Evolutionary conservation across 352 stramenopile species (phyloP).

Genomic region (Globisporangium nunn): DNA sequence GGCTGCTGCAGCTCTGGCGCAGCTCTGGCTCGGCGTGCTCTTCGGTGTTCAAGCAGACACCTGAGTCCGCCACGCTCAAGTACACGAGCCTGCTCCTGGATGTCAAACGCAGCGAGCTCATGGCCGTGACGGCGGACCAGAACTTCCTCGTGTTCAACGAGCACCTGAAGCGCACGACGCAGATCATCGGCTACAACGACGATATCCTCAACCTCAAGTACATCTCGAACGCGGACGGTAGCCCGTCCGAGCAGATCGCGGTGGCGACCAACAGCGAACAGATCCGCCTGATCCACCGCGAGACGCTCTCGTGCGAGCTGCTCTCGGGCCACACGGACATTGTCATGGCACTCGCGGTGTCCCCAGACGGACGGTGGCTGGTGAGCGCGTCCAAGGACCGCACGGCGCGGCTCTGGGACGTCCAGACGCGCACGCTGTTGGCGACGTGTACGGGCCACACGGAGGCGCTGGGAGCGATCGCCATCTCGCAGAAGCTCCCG

Average conservation of each 20-base stretch:
- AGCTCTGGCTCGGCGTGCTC: conserved; percentile 27
- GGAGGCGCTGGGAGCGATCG: conserved; percentile 90
- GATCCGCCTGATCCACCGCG: conserved; percentile 91
- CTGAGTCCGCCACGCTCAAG: conserved; percentile 37
- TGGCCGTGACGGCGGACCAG: conserved; percentile 79
- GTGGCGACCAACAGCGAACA: conserved; percentile 96
- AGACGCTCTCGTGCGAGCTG: conserved; percentile 90
- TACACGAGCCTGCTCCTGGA: conserved; percentile 58
- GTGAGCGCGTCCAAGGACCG: conserved; percentile 94
- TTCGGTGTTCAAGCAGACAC: conserved; percentile 36
- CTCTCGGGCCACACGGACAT: conserved; percentile 97
- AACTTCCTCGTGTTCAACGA: conserved; percentile 84
- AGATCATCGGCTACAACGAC: conserved; percentile 94
- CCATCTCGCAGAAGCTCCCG: conserved; percentile 84
- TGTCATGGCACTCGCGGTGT: conserved; percentile 94
- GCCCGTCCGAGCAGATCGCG: conserved; percentile 70
- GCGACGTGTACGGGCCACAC: conserved; percentile 91
- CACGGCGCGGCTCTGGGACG: conserved; percentile 89
- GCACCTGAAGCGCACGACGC: conserved; percentile 49
- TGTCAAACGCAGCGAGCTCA: conserved; percentile 42
- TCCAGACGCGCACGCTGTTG: conserved; percentile 69
- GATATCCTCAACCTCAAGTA: conserved; percentile 97
- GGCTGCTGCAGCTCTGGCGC: conserved; percentile 77
- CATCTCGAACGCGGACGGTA: conserved; percentile 65
- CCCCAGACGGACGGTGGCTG: conserved; percentile 81